phyloP scores from a whole-genome alignment of 2,329 filamentous ascomycete species.

The Orbilia oligospora region DNA sequence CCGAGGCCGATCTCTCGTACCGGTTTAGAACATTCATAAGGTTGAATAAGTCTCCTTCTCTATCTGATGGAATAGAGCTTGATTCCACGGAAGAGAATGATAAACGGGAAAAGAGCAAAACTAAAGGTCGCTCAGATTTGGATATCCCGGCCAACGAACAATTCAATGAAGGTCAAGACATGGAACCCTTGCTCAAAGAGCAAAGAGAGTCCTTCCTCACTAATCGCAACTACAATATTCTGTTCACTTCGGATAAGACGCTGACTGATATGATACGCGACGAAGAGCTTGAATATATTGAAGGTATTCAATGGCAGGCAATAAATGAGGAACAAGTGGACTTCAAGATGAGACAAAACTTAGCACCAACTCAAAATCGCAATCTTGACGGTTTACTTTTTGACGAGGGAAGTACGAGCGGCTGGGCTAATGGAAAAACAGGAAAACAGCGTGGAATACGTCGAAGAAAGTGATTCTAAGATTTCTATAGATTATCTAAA shows the following conservation, averaged over 20 bases:
- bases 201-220: conserved; percentile 18
- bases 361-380: not conserved
- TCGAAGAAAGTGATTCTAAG: not conserved
- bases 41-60: not conserved
- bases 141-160: not conserved
- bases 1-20: not conserved
- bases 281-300: not conserved
- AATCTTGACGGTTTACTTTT: not conserved
- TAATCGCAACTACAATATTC: conserved; percentile 43
- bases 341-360: not conserved
- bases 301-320: not conserved
- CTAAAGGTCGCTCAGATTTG: too few species aligned
- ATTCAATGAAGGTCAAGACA: not conserved
- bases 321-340: not conserved
- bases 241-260: conserved; percentile 19
- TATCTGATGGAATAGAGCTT: not conserved
- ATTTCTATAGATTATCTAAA: too few species aligned
- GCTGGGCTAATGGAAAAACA: not conserved
- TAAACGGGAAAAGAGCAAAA: not conserved
- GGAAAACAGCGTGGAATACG: not conserved
- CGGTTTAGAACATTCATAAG: not conserved
- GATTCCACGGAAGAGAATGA: not conserved
- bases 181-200: not conserved
- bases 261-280: not conserved
- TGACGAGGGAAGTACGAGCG: not conserved